Percentiles rank a stretch among this genome's conserved stretches.
Evolutionary conservation across 805 yeast species (phyloP).

Genomic region (Sungouiozyma intestinalis): DNA sequence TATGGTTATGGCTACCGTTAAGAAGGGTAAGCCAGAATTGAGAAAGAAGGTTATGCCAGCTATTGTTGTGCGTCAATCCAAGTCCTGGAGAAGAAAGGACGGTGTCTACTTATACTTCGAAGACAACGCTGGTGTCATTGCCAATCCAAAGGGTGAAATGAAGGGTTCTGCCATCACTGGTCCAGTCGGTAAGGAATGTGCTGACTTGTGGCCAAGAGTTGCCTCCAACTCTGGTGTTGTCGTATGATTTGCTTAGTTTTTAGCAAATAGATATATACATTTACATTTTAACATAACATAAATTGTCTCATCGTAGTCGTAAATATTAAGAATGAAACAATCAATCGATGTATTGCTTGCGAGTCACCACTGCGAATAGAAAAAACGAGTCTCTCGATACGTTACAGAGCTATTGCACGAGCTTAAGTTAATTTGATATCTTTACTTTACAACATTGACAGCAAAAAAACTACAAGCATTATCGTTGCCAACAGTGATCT

Average conservation of each 20-base stretch:
- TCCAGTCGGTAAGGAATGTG: constrained; percentile 99
- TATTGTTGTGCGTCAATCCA: constrained; percentile 96
- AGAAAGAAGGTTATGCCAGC: constrained; percentile 99
- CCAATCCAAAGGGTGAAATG: constrained; percentile 99
- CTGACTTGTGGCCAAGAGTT: constrained; percentile 99
- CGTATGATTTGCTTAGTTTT: constrained; percentile 46
- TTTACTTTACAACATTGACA: too few relatives aligned
- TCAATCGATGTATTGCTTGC: too few relatives aligned
- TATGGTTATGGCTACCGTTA: constrained; percentile 98
- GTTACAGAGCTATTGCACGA: too few relatives aligned
- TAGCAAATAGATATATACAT: neutral
- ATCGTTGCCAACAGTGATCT: too few relatives aligned
- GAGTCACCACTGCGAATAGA: too few relatives aligned
- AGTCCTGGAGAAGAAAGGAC: constrained; percentile 99
- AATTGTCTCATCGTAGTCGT: neutral
- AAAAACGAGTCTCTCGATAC: too few relatives aligned
- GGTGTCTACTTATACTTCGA: constrained; percentile 99
- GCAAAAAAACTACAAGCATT: too few relatives aligned
- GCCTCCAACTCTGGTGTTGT: constrained; percentile 99
- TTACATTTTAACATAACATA: neutral
- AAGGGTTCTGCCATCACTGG: constrained; percentile 99
- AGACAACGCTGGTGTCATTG: constrained; percentile 99
- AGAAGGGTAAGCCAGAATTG: constrained; percentile 99
- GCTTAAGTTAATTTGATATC: too few relatives aligned
- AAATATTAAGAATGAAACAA: too few relatives aligned